A percentile compares a stretch with the other conserved stretches of the same genome.
phyloP scores from a whole-genome alignment of 2,329 filamentous ascomycete species.

The Aphanoascus verrucosus region DNA sequence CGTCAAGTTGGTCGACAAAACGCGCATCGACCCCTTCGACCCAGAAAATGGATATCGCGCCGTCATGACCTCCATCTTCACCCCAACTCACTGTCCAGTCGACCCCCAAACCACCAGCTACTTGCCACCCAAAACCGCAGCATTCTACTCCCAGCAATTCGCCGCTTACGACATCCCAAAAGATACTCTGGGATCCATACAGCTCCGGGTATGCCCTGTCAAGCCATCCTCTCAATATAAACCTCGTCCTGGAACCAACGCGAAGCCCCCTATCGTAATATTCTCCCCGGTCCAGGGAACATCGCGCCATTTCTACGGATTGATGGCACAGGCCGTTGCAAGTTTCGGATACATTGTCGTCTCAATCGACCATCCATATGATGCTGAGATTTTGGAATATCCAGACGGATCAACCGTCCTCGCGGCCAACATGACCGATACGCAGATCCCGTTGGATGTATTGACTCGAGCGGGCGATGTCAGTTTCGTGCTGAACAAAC shows the following conservation, averaged over 20 bases:
- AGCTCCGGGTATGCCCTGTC: too few species aligned
- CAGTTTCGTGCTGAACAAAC: slow-evolving; percentile 13
- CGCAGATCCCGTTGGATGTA: neutral
- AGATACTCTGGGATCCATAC: too few species aligned
- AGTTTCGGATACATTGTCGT: slow-evolving; percentile 28
- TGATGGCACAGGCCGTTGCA: slow-evolving; percentile 24
- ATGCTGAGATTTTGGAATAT: slow-evolving; percentile 27
- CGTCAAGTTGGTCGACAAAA: slow-evolving; percentile 10
- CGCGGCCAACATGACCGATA: slow-evolving; percentile 12
- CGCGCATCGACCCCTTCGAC: too few species aligned
- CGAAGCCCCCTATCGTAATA: slow-evolving; percentile 9
- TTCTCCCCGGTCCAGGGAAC: slow-evolving; percentile 26
- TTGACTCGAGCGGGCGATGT: slow-evolving; percentile 10
- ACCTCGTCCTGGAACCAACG: too few species aligned
- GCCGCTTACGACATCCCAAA: neutral
- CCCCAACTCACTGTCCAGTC: slow-evolving; percentile 16
- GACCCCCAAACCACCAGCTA: slow-evolving; percentile 17
- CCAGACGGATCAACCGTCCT: slow-evolving; percentile 20
- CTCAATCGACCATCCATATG: slow-evolving; percentile 30
- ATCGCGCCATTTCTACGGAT: slow-evolving; percentile 24
- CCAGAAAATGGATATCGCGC: too few species aligned
- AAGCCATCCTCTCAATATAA: too few species aligned
- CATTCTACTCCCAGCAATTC: slow-evolving; percentile 15
- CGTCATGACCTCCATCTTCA: slow-evolving; percentile 25
- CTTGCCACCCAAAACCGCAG: slow-evolving; percentile 24